A percentile compares a stretch with the other conserved stretches of the same genome.
Evolutionary conservation across 2,329 filamentous ascomycete species (phyloP).

Genomic region (Xylaria multiplex): DNA sequence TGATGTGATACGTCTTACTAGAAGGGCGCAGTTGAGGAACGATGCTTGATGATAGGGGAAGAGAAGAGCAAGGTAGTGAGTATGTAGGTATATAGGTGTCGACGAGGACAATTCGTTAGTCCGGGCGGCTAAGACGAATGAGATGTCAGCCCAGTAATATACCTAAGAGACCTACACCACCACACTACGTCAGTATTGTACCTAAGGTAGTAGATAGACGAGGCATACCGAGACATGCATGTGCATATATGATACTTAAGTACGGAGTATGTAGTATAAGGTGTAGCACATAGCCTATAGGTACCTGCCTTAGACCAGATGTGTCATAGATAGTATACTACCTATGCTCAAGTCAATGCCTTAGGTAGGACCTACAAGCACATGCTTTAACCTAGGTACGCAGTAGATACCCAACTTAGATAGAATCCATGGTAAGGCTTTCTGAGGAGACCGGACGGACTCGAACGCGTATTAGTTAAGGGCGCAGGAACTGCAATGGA

Average conservation of each 20-base stretch:
- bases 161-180: too few species aligned
- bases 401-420: too few species aligned
- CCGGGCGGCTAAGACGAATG: neutral
- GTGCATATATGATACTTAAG: neutral
- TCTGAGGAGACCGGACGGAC: slow-evolving; percentile 2
- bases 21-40: slow-evolving; percentile 10
- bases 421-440: too few species aligned
- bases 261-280: neutral
- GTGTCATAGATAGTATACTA: too few species aligned
- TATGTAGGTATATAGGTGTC: neutral
- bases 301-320: too few species aligned
- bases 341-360: too few species aligned
- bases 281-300: too few species aligned
- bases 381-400: too few species aligned
- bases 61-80: too few species aligned
- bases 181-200: too few species aligned
- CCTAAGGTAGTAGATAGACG: neutral
- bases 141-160: neutral
- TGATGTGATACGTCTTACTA: neutral
- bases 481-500: slow-evolving; percentile 13
- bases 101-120: neutral
- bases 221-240: slow-evolving; percentile 18
- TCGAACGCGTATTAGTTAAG: slow-evolving; percentile 5
- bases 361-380: too few species aligned
- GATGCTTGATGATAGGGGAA: neutral